These are phyloP conservation scores for Paralagenidium karlingii DNA, from an alignment of 352 stramenopile species.

Conservation along the genomic window DNA sequence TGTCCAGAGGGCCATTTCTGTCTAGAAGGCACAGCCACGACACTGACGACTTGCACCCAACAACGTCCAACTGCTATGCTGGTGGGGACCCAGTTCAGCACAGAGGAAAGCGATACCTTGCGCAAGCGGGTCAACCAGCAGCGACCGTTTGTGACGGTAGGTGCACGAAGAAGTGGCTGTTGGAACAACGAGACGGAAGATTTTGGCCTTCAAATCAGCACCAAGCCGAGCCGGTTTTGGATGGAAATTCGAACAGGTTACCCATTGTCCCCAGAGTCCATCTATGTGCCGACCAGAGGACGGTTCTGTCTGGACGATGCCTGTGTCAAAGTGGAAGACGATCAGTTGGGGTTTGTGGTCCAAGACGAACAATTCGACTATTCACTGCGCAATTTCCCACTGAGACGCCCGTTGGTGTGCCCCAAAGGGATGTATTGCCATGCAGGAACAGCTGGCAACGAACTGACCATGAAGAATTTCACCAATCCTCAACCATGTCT, in stretches of 20 bases:
- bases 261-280: slow-evolving; percentile 66
- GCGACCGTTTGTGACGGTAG: slow-evolving; percentile 11
- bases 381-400: slow-evolving; percentile 39
- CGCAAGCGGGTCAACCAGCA: slow-evolving; percentile 6
- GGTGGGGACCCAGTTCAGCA: slow-evolving; percentile 2
- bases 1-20: slow-evolving; percentile 95
- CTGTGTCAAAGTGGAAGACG: slow-evolving; percentile 77
- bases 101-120: background rate
- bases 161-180: slow-evolving; percentile 68
- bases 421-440: slow-evolving; percentile 84
- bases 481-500: slow-evolving; percentile 79
- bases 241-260: slow-evolving; percentile 81
- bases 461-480: slow-evolving; percentile 79
- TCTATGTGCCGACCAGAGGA: slow-evolving; percentile 76
- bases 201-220: slow-evolving; percentile 89
- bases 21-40: slow-evolving; percentile 90
- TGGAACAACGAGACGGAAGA: slow-evolving; percentile 93
- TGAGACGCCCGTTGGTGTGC: slow-evolving; percentile 80
- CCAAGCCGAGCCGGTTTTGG: slow-evolving; percentile 84
- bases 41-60: slow-evolving; percentile 76
- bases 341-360: slow-evolving; percentile 65
- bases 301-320: slow-evolving; percentile 91
- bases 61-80: slow-evolving; percentile 25
- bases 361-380: slow-evolving; percentile 82
- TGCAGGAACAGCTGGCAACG: slow-evolving; percentile 69